Evolutionary conservation across 2,329 filamentous ascomycete genomes (phyloP).

Genomic region (Dactylellina leptospora): DNA sequence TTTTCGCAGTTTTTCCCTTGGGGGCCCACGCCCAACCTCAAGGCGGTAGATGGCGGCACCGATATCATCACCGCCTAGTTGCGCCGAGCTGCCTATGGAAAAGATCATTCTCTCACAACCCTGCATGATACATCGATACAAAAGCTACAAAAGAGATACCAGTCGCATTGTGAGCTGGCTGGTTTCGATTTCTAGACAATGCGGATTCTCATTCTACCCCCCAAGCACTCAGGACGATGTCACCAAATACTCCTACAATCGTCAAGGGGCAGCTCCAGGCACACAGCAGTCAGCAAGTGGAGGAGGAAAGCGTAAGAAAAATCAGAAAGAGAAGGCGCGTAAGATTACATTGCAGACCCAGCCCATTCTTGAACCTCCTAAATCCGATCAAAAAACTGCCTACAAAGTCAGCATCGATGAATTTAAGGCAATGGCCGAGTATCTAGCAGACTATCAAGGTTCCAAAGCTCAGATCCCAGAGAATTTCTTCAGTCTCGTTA

Average conservation of each 20-base stretch:
- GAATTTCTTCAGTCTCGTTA: background rate
- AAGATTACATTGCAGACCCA: no score
- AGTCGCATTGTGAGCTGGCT: conserved; percentile 3
- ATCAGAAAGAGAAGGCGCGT: no score
- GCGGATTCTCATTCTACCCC: background rate
- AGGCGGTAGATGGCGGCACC: no score
- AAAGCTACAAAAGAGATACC: conserved; percentile 2
- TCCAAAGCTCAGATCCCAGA: background rate
- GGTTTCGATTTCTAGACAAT: background rate
- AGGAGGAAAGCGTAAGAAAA: background rate
- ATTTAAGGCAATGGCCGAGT: conserved; percentile 1
- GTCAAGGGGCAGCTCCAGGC: background rate
- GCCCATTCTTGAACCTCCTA: background rate
- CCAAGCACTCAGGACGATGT: background rate
- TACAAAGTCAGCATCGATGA: conserved; percentile 6
- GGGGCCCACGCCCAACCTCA: no score
- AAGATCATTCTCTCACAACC: no score
- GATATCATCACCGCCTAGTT: no score
- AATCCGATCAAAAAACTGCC: background rate
- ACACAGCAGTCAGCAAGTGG: background rate
- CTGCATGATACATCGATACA: no score
- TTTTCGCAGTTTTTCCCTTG: no score
- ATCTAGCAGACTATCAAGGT: background rate
- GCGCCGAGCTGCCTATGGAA: no score
- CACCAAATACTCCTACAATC: background rate